Evolutionary conservation across 345 rosid genomes (phyloP).

Genomic region (Eutrema heterophyllum): DNA sequence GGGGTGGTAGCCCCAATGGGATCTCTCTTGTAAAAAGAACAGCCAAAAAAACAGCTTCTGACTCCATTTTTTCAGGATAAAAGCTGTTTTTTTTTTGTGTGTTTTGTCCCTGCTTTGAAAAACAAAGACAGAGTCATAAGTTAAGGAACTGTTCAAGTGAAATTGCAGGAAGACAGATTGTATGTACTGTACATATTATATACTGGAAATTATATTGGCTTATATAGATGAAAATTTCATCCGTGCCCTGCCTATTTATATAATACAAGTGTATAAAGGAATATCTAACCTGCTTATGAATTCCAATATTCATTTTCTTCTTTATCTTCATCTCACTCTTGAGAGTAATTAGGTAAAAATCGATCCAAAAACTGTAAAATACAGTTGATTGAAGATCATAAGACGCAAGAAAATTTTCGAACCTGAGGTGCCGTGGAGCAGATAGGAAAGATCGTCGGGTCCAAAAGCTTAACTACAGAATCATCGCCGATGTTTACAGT

Average conservation of each 20-base stretch:
- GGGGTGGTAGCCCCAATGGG: conserved; percentile 87
- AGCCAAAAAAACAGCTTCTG: conserved; percentile 13
- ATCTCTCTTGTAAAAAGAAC: conserved; percentile 67
- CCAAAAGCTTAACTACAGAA: neutral
- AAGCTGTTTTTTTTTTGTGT: neutral
- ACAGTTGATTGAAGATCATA: neutral
- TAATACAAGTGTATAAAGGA: conserved; percentile 2
- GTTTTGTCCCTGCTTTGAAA: neutral
- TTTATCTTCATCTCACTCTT: neutral
- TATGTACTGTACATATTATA: neutral
- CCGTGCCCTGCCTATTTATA: neutral
- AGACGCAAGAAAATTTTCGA: neutral
- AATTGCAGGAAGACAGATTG: neutral
- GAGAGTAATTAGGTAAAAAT: neutral
- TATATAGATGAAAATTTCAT: neutral
- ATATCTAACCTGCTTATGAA: neutral
- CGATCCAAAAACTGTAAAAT: too few species aligned
- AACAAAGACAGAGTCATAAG: neutral
- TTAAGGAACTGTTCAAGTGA: neutral
- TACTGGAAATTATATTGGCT: too few species aligned
- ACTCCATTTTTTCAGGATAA: neutral
- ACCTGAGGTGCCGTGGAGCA: too few species aligned
- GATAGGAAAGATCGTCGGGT: too few species aligned
- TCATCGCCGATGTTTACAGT: neutral
- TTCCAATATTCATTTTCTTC: neutral